A percentile compares a stretch with the other conserved stretches of the same genome.
Evolutionary conservation across 2,329 filamentous ascomycete species (phyloP).

Genomic region (Aspergillus bombycis): DNA sequence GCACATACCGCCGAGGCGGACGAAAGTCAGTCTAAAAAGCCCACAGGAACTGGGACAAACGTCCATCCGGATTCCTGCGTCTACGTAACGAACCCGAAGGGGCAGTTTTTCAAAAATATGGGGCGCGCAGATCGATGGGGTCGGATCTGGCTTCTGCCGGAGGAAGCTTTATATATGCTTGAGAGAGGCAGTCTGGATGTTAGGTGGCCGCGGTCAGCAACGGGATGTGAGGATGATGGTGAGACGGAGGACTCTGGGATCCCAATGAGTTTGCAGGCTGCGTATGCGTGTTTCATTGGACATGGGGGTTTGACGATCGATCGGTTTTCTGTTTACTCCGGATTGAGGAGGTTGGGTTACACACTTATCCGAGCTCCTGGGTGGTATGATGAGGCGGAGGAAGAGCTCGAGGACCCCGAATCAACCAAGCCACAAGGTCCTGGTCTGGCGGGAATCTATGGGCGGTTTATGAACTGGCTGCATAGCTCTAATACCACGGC

Average conservation of each 20-base stretch:
- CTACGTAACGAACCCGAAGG: constrained; percentile 71
- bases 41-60: constrained; percentile 7
- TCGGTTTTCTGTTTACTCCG: constrained; percentile 84
- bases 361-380: constrained; percentile 72
- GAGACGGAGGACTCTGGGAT: constrained; percentile 63
- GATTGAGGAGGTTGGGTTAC: constrained; percentile 82
- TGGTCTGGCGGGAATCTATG: constrained; percentile 35
- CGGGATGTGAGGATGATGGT: constrained; percentile 29
- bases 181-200: constrained; percentile 87
- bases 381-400: constrained; percentile 43
- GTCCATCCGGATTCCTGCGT: constrained; percentile 52
- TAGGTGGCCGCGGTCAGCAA: constrained; percentile 69
- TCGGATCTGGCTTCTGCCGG: constrained; percentile 81
- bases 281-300: constrained; percentile 83
- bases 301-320: constrained; percentile 68
- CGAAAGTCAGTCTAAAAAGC: constrained; percentile 14
- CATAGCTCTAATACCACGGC: constrained; percentile 34
- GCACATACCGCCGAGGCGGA: constrained; percentile 19
- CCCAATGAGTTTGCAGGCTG: constrained; percentile 89
- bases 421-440: constrained; percentile 18
- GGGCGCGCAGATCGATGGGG: constrained; percentile 69
- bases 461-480: constrained; percentile 38
- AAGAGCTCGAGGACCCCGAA: constrained; percentile 13
- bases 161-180: constrained; percentile 87
- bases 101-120: constrained; percentile 73